A percentile compares a stretch with the other conserved stretches of the same genome.
Conservation (phyloP, 2,329 filamentous ascomycete species). For the Aspergillus fumigatiaffinis region DNA sequence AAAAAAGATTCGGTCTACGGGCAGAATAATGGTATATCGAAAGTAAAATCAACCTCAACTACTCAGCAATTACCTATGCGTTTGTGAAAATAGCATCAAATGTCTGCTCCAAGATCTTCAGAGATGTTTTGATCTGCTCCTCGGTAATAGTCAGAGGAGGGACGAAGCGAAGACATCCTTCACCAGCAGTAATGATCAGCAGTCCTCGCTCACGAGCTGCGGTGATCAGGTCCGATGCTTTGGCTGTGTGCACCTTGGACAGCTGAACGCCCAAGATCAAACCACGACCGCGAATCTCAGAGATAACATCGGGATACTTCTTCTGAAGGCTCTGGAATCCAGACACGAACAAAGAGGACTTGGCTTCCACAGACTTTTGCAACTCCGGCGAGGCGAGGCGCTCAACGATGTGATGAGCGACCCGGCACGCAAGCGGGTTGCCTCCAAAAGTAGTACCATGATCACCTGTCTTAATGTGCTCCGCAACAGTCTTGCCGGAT, state of each 20-base stretch:
- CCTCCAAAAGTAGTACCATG: conserved; percentile 94
- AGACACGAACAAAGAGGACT: conserved; percentile 58
- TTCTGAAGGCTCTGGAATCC: conserved; percentile 56
- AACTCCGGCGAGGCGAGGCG: conserved; percentile 69
- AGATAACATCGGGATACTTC: conserved; percentile 67
- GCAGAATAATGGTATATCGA: conserved; percentile 6
- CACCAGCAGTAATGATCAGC: conserved; percentile 86
- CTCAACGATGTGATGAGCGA: conserved; percentile 81
- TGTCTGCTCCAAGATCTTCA: conserved; percentile 69
- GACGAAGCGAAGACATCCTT: conserved; percentile 88
- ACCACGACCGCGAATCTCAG: conserved; percentile 76
- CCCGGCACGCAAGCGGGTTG: conserved; percentile 77
- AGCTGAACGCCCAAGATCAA: conserved; percentile 86
- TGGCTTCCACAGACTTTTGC: conserved; percentile 65
- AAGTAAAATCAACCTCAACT: neutral
- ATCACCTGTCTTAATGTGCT: conserved; percentile 70
- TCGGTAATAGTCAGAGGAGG: conserved; percentile 78
- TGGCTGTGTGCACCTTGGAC: conserved; percentile 58
- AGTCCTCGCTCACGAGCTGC: conserved; percentile 84
- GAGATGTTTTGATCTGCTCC: conserved; percentile 72
- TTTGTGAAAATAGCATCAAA: conserved; percentile 53
- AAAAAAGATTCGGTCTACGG: conserved; percentile 2
- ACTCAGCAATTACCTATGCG: conserved; percentile 11
- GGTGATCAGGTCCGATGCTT: conserved; percentile 61
- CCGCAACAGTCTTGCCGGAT: conserved; percentile 60